phyloP scores from a whole-genome alignment of 83 land plant species.

The Diphasiastrum complanatum region DNA sequence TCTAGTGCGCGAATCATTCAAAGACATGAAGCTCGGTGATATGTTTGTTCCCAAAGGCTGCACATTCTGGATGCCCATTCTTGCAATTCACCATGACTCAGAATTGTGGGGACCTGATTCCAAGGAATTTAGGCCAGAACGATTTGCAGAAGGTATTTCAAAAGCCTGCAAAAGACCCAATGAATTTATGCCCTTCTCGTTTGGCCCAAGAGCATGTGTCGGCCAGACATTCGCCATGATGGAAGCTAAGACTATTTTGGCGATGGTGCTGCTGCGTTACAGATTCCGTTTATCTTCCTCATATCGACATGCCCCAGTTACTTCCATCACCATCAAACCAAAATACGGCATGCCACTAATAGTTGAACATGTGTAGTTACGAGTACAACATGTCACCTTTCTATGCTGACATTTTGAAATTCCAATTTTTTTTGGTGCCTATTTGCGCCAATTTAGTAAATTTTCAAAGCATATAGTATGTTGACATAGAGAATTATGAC shows the following conservation, averaged over 20 bases:
- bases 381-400: too few species aligned
- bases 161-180: not conserved
- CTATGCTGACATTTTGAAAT: too few species aligned
- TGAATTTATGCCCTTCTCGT: slow-evolving; percentile 9
- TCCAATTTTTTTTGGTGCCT: too few species aligned
- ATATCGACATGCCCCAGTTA: slow-evolving; percentile 19
- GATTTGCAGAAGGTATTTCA: slow-evolving; percentile 2
- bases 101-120: slow-evolving; percentile 8
- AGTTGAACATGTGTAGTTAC: too few species aligned
- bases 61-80: slow-evolving; percentile 11
- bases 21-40: slow-evolving; percentile 19
- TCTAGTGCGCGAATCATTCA: slow-evolving; percentile 10
- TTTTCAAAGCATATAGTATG: too few species aligned
- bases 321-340: slow-evolving; percentile 10
- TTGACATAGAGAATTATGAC: too few species aligned
- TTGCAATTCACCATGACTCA: slow-evolving; percentile 3
- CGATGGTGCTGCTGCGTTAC: slow-evolving; percentile 6
- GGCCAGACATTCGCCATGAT: slow-evolving; percentile 10
- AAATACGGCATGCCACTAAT: slow-evolving; percentile 26
- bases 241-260: slow-evolving; percentile 8
- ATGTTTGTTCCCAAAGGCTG: slow-evolving; percentile 20
- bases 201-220: slow-evolving; percentile 6
- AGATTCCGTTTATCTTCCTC: slow-evolving; percentile 16
- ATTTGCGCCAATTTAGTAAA: too few species aligned
- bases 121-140: not conserved